phyloP scores from a whole-genome alignment of 306 rosid species.

The Senna tora region DNA sequence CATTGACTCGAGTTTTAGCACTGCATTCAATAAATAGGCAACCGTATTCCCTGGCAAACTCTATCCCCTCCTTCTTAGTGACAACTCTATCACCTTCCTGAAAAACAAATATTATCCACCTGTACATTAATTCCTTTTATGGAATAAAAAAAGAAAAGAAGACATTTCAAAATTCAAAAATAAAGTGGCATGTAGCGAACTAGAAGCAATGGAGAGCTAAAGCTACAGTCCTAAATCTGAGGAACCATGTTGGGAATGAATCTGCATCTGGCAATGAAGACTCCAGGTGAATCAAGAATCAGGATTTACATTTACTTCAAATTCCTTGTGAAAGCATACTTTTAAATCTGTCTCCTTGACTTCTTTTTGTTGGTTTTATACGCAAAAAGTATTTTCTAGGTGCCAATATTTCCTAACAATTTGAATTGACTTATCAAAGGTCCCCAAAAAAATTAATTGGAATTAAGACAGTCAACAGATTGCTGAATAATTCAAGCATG shows the following conservation, averaged over 20 bases:
- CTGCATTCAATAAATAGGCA: constrained; percentile 95
- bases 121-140: constrained; percentile 31
- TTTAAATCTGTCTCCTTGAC: constrained; percentile 10
- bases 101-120: constrained; percentile 41
- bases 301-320: constrained; percentile 14
- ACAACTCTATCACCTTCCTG: constrained; percentile 90
- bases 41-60: constrained; percentile 89
- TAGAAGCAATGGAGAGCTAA: constrained; percentile 17
- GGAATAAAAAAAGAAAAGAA: not conserved
- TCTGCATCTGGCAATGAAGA: constrained; percentile 5
- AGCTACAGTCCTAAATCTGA: constrained; percentile 20
- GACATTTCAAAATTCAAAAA: constrained; percentile 29
- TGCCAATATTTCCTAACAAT: constrained; percentile 9
- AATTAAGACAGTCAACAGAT: constrained; percentile 1
- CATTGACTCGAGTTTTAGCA: constrained; percentile 95
- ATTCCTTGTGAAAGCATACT: constrained; percentile 3
- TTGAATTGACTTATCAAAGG: constrained; percentile 21
- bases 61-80: constrained; percentile 89
- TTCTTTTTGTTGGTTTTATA: not conserved
- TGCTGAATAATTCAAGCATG: constrained; percentile 31
- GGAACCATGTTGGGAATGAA: constrained; percentile 9
- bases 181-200: constrained; percentile 18
- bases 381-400: not conserved
- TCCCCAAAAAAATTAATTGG: constrained; percentile 7
- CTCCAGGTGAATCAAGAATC: constrained; percentile 4